These are phyloP conservation scores for Paraconiothyrium sp. DNA, from an alignment of 2,329 filamentous ascomycete species.

Conservation along the genomic window DNA sequence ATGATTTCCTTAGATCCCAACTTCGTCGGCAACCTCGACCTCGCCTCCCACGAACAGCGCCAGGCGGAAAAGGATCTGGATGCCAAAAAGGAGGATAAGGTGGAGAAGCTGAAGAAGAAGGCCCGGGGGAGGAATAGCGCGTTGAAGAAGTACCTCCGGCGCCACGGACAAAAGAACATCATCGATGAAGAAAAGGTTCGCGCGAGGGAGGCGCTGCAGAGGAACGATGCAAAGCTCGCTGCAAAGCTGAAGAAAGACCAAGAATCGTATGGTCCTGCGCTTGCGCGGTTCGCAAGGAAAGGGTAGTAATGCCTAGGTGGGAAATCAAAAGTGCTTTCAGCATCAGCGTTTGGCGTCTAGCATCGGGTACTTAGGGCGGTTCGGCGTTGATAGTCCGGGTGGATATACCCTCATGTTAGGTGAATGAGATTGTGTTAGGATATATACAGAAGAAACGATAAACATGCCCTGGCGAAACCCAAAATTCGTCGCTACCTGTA, in stretches of 20 bases:
- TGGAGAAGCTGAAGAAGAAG: slow-evolving; percentile 74
- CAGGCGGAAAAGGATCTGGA: slow-evolving; percentile 83
- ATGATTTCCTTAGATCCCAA: slow-evolving; percentile 97
- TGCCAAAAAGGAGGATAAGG: slow-evolving; percentile 67
- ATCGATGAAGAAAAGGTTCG: slow-evolving; percentile 94
- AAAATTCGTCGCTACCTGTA: neutral
- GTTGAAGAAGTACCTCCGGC: slow-evolving; percentile 85
- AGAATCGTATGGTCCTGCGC: slow-evolving; percentile 81
- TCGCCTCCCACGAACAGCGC: slow-evolving; percentile 79
- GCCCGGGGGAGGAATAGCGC: slow-evolving; percentile 90
- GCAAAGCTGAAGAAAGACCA: slow-evolving; percentile 59
- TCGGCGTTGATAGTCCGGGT: slow-evolving; percentile 5
- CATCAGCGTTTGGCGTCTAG: slow-evolving; percentile 13
- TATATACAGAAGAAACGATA: neutral
- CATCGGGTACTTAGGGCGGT: neutral
- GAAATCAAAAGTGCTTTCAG: neutral
- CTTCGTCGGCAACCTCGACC: slow-evolving; percentile 87
- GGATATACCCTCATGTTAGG: slow-evolving; percentile 11
- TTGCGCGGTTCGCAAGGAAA: slow-evolving; percentile 85
- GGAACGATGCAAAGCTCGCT: slow-evolving; percentile 73
- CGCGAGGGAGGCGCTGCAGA: slow-evolving; percentile 81
- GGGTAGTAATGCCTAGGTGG: slow-evolving; percentile 36
- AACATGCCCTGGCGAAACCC: neutral
- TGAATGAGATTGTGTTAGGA: neutral
- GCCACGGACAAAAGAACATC: slow-evolving; percentile 91